Percentiles rank a stretch among this genome's conserved stretches.
Conservation (phyloP, 2,329 filamentous ascomycete genomes). For the Zasmidium angulare region DNA sequence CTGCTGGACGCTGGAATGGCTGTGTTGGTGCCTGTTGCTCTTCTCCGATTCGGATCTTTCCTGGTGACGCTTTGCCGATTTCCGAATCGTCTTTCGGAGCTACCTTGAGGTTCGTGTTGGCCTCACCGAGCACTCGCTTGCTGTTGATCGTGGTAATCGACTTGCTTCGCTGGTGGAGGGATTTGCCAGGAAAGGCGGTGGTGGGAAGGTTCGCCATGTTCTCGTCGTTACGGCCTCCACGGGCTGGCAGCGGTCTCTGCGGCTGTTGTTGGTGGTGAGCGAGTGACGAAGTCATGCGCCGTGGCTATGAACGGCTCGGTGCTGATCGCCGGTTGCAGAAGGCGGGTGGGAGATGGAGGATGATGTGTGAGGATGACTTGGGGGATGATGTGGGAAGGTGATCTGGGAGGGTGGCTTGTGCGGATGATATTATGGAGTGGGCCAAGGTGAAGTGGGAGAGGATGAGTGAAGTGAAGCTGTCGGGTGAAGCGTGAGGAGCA, state of each 20-base stretch:
- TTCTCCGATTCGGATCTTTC: conserved; percentile 33
- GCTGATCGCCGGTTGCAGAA: background rate
- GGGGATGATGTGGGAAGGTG: background rate
- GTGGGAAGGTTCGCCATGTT: conserved; percentile 54
- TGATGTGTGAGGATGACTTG: background rate
- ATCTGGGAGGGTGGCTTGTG: background rate
- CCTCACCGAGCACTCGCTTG: conserved; percentile 42
- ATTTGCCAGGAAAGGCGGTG: conserved; percentile 52
- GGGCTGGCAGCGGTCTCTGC: conserved; percentile 25
- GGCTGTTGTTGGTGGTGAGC: background rate
- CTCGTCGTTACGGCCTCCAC: conserved; percentile 67
- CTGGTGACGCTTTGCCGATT: conserved; percentile 49
- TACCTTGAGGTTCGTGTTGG: conserved; percentile 31
- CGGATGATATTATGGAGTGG: background rate
- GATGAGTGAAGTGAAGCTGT: conserved; percentile 1
- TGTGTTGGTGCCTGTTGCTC: conserved; percentile 46
- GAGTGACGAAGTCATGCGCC: background rate
- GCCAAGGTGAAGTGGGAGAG: background rate
- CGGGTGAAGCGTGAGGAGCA: background rate
- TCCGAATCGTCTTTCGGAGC: conserved; percentile 58
- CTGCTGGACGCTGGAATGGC: conserved; percentile 55
- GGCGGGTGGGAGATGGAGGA: background rate
- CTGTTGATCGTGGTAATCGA: conserved; percentile 46
- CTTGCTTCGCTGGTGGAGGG: conserved; percentile 78
- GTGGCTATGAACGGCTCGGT: background rate